phyloP scores from a whole-genome alignment of 2,329 filamentous ascomycete genomes.

The Colletotrichum tamarilloi region DNA sequence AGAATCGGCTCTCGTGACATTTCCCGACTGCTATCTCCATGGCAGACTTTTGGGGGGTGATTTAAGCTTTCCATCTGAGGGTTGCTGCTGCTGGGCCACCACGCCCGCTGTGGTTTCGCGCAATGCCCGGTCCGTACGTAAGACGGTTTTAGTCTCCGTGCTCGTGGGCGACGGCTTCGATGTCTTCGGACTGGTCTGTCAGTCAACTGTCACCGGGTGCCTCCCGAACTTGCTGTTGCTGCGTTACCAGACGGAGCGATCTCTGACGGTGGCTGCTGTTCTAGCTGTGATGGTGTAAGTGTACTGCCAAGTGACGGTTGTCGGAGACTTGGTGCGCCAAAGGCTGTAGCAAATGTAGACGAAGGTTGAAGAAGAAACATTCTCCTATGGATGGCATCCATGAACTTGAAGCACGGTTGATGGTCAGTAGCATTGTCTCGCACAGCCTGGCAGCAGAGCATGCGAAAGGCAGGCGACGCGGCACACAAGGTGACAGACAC shows the following conservation, averaged over 20 bases:
- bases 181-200: not conserved
- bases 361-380: slow-evolving; percentile 1
- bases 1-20: not conserved
- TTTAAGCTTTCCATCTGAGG: slow-evolving; percentile 30
- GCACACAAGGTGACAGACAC: not conserved
- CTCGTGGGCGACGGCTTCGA: slow-evolving; percentile 2
- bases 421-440: not conserved
- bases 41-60: not conserved
- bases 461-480: not conserved
- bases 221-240: slow-evolving; percentile 11
- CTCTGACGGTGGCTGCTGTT: not conserved
- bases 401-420: not conserved
- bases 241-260: slow-evolving; percentile 19
- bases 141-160: slow-evolving; percentile 21
- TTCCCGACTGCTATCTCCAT: not conserved
- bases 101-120: slow-evolving; percentile 28
- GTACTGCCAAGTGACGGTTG: slow-evolving; percentile 1
- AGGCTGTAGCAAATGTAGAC: not conserved
- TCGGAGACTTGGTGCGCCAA: not conserved
- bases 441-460: not conserved
- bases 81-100: slow-evolving; percentile 11
- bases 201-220: slow-evolving; percentile 13
- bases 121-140: slow-evolving; percentile 30
- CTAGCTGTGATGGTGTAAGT: slow-evolving; percentile 10
- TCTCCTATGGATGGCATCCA: not conserved